A percentile compares a stretch with the other conserved stretches of the same genome.
These are phyloP conservation scores for Kwoniella pini DNA, from an alignment of 768 basidiomycete species.

Conservation along the genomic window DNA sequence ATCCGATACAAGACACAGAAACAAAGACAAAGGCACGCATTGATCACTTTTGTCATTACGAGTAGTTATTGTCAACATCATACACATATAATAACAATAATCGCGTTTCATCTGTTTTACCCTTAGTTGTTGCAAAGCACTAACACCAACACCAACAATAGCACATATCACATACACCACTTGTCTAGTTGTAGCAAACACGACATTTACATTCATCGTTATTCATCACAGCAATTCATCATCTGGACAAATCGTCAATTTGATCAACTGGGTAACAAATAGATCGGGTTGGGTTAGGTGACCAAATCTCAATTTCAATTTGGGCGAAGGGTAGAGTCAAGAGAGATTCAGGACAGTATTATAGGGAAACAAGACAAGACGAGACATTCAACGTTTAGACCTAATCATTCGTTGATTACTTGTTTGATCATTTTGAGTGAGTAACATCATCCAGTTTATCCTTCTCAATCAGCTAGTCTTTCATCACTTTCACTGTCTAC, in stretches of 20 bases:
- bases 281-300: neutral
- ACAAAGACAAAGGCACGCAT: neutral
- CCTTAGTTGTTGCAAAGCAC: no score
- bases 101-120: no score
- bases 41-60: slow-evolving; percentile 10
- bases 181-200: neutral
- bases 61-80: no score
- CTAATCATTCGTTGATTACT: no score
- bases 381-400: neutral
- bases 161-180: neutral
- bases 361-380: neutral
- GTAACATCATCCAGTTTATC: neutral
- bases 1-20: neutral
- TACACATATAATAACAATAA: no score
- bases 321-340: slow-evolving; percentile 14
- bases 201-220: neutral
- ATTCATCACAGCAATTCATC: no score
- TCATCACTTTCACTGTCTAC: neutral
- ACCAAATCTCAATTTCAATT: slow-evolving; percentile 10
- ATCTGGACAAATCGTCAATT: no score
- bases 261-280: no score
- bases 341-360: neutral
- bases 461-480: neutral
- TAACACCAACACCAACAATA: no score
- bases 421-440: slow-evolving; percentile 8